phyloP scores from a whole-genome alignment of 192 early-diverging fungal species.

The Coemansia sp. region DNA sequence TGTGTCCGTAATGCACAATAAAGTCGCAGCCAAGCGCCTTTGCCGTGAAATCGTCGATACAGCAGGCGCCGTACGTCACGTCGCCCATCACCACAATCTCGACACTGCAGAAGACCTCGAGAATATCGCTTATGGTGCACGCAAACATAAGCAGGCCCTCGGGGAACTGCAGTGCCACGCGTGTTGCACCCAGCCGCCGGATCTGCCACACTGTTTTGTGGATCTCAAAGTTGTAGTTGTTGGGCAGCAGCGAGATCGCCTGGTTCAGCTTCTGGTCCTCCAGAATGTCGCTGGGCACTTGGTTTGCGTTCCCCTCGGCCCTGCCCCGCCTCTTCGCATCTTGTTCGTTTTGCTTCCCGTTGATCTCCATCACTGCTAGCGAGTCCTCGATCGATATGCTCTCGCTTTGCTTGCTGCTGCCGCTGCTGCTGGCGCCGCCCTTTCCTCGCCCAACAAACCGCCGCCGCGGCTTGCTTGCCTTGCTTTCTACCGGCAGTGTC shows the following conservation, averaged over 20 bases:
- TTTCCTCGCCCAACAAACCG: conserved; percentile 48
- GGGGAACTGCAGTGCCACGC: conserved; percentile 95
- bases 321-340: conserved; percentile 7
- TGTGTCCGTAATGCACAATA: conserved; percentile 97
- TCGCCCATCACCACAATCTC: conserved; percentile 98
- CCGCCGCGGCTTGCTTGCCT: conserved; percentile 42
- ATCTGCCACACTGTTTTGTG: conserved; percentile 95
- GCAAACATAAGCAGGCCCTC: conserved; percentile 96
- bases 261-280: conserved; percentile 78
- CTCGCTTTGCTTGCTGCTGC: conserved; percentile 5
- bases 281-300: conserved; percentile 84
- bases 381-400: conserved; percentile 50
- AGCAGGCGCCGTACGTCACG: conserved; percentile 99
- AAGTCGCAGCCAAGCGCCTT: conserved; percentile 92
- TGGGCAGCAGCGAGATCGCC: conserved; percentile 81
- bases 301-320: conserved; percentile 54
- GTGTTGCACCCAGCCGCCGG: conserved; percentile 67
- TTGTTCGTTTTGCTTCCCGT: neutral
- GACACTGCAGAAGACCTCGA: conserved; percentile 74
- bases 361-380: conserved; percentile 31
- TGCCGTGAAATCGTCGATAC: conserved; percentile 96
- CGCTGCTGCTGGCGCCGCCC: neutral
- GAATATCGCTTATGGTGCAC: conserved; percentile 88
- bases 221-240: conserved; percentile 99
- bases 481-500: conserved; percentile 13